A percentile compares a stretch with the other conserved stretches of the same genome.
Conservation (phyloP, 1,284 basidiomycete species). For the Apiotrichum sp. region DNA sequence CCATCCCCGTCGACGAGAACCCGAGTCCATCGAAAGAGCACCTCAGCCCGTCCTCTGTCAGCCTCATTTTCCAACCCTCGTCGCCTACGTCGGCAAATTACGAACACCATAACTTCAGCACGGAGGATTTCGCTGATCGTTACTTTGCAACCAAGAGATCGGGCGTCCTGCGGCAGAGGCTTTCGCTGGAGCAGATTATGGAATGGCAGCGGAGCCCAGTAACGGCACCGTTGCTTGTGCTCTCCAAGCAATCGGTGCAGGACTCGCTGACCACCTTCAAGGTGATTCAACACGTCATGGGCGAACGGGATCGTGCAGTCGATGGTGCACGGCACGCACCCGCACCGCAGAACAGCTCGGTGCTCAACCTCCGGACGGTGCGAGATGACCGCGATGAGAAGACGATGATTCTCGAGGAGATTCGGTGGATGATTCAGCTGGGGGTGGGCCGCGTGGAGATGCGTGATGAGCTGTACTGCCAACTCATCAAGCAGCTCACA, state of each 20-base stretch:
- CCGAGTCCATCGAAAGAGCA: background rate
- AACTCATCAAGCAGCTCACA: conserved; percentile 81
- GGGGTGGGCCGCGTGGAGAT: conserved; percentile 72
- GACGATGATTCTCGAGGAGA: conserved; percentile 63
- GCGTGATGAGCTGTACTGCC: conserved; percentile 86
- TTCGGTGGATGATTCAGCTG: conserved; percentile 73
- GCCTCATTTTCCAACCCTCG: conserved; percentile 16
- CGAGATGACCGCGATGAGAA: conserved; percentile 23
- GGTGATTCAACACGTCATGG: conserved; percentile 84
- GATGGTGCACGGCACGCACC: conserved; percentile 21
- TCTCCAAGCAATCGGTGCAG: conserved; percentile 57
- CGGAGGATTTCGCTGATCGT: conserved; percentile 71
- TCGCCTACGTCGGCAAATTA: conserved; percentile 12
- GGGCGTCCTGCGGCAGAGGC: conserved; percentile 62
- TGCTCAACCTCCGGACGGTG: conserved; percentile 5
- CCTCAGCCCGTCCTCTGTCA: conserved; percentile 8
- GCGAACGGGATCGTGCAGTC: conserved; percentile 64
- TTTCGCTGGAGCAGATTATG: conserved; percentile 79
- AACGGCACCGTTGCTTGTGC: conserved; percentile 62
- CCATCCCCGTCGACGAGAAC: conserved; percentile 7
- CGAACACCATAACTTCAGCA: conserved; percentile 53
- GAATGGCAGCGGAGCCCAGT: conserved; percentile 77
- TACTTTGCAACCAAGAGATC: conserved; percentile 84
- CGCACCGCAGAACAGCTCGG: background rate
- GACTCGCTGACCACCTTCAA: conserved; percentile 80